Evolutionary conservation across 306 rosid genomes (phyloP).

Genomic region (Prunus fruticosa): DNA sequence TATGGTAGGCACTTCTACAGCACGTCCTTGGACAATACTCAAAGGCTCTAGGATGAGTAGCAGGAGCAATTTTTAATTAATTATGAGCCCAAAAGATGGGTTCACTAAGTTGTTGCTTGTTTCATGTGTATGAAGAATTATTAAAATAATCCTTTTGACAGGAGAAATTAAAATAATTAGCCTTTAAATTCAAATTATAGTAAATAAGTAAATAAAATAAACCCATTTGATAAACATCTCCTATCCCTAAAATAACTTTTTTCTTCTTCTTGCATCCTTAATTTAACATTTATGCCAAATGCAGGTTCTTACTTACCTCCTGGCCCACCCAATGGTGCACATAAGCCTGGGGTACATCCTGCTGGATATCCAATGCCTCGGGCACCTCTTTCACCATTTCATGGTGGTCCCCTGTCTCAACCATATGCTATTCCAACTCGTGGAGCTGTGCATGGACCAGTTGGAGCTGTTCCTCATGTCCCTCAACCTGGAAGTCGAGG

Average conservation of each 20-base stretch:
- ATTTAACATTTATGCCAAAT: constrained; percentile 6
- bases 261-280: background rate
- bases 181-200: background rate
- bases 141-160: background rate
- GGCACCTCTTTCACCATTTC: constrained; percentile 80
- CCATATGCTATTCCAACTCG: constrained; percentile 99
- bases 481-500: constrained; percentile 93
- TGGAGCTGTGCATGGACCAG: constrained; percentile 95
- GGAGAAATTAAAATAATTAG: background rate
- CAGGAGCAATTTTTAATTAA: too few relatives aligned
- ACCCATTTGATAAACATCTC: too few relatives aligned
- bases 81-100: background rate
- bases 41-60: too few relatives aligned
- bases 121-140: too few relatives aligned
- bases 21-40: too few relatives aligned
- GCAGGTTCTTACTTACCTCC: constrained; percentile 85
- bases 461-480: constrained; percentile 98
- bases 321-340: constrained; percentile 89
- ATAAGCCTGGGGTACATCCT: constrained; percentile 88
- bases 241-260: background rate
- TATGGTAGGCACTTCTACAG: background rate
- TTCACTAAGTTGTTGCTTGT: too few relatives aligned
- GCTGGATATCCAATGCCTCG: constrained; percentile 86
- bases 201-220: too few relatives aligned
- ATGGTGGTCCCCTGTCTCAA: constrained; percentile 86